phyloP scores from a whole-genome alignment of 176 grass and related monocot species.

The Tillandsia fasciculata region DNA sequence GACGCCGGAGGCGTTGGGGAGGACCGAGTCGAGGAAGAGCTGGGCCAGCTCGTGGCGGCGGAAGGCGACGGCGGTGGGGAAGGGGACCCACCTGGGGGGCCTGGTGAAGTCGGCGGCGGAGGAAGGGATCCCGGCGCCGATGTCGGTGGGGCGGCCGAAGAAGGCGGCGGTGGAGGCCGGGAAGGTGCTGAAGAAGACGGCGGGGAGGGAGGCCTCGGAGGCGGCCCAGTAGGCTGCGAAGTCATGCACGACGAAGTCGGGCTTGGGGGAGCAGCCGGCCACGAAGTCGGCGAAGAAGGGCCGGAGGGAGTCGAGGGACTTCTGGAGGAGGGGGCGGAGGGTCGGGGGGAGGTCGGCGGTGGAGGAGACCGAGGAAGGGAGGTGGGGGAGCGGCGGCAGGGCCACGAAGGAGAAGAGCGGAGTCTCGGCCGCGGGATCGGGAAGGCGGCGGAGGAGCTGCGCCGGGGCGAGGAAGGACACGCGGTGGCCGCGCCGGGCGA shows the following conservation, averaged over 20 bases:
- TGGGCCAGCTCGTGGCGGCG: too few species aligned
- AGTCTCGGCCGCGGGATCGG: background rate
- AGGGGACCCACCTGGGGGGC: slow-evolving; percentile 17
- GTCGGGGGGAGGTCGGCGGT: too few species aligned
- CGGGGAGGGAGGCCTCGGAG: background rate
- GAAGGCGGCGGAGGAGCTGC: slow-evolving; percentile 23
- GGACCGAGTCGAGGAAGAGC: too few species aligned
- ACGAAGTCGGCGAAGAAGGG: too few species aligned
- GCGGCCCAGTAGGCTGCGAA: background rate
- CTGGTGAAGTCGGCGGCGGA: slow-evolving; percentile 12
- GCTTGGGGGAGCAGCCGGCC: too few species aligned
- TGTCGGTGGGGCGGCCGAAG: background rate
- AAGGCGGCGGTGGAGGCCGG: background rate
- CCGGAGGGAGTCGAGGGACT: too few species aligned
- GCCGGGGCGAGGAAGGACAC: slow-evolving; percentile 36
- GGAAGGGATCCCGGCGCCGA: background rate
- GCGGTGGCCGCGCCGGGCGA: slow-evolving; percentile 21
- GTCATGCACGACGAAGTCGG: background rate
- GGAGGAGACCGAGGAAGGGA: background rate
- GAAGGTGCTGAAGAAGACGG: slow-evolving; percentile 10
- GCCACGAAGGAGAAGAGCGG: background rate
- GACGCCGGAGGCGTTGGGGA: too few species aligned
- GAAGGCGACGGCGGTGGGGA: too few species aligned
- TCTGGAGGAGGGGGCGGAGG: too few species aligned
- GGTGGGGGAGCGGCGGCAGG: background rate